Base-by-base conservation (phyloP, 345 rosid species). In the Turnera subulata region DNA sequence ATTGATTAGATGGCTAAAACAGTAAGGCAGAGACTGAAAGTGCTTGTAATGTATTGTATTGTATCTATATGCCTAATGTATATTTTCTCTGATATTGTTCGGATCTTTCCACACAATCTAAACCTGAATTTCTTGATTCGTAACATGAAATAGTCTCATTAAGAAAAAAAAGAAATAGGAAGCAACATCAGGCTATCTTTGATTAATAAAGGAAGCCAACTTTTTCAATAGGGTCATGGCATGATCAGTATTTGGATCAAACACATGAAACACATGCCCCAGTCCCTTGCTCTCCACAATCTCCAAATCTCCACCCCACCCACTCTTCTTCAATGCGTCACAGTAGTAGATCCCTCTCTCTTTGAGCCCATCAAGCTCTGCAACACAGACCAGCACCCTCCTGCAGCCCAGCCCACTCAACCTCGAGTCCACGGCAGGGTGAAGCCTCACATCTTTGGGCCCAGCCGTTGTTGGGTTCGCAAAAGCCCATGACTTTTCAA, bases 351-450 rank as follows among this genome's bases (percentile, higher is more conserved):
- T 4, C 0, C 50, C 69, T 19, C 23, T 12, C 11, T 24, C 22
- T 12, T 48, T 57, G 2, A 56, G 21, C 21, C 1, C 14, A 40
- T 47, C 69, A 13, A 19, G 38, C 12, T 18, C 44, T 5, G 44
- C 62, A 22, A 40, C 56, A 16, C 17, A 49, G 5, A 64, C 54
- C 19, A 64, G 16, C 16, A 56, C 55, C 37, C 37, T 39, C 15
- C 40, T 33, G 37, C 46, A 46, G 24, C 54, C 67, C 35, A 29
- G 35, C 35, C 8, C 8, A 8, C 5, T 3, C 50, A 74, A 10
- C 2, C 59, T 58, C 6, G 58, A 61, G 26, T 70, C 78, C 48
- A 37, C 33, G 1, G 20, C 37, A 8, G 77, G 86, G 55, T 81
- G 78, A 6, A 76, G n/a, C 17, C 56, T 45, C 4, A 61, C 56